These are phyloP conservation scores for Saxispiralis lemnorum DNA, from an alignment of 495 filamentous ascomycete species.

Conservation along the genomic window DNA sequence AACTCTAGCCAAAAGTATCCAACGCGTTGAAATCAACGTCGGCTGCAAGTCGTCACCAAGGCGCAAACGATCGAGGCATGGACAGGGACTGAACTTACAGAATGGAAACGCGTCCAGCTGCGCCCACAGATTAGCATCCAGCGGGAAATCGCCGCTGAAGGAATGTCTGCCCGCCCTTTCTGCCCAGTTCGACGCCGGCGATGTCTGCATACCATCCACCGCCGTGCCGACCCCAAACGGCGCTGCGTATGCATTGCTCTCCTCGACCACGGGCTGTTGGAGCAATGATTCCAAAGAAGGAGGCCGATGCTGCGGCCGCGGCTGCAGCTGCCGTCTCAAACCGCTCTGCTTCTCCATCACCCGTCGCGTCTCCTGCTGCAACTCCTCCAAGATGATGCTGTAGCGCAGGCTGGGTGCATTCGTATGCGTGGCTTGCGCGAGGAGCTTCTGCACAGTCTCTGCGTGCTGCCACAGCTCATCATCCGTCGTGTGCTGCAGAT, in stretches of 20 bases:
- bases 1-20: too few species aligned
- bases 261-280: neutral
- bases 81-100: too few species aligned
- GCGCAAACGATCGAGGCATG: neutral
- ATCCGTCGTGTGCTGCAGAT: neutral
- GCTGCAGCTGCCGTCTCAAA: too few species aligned
- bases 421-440: slow-evolving; percentile 31
- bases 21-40: slow-evolving; percentile 5
- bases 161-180: neutral
- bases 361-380: slow-evolving; percentile 13
- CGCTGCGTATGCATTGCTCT: neutral
- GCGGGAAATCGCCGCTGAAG: neutral
- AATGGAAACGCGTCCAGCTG: slow-evolving; percentile 14
- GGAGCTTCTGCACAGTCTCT: slow-evolving; percentile 30
- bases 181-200: neutral
- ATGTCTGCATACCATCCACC: neutral
- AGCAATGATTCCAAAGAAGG: neutral
- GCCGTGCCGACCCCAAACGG: too few species aligned
- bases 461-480: slow-evolving; percentile 13
- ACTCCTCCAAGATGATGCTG: slow-evolving; percentile 33
- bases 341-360: neutral
- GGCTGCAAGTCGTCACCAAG: neutral
- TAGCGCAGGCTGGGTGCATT: slow-evolving; percentile 37
- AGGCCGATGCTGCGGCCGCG: neutral
- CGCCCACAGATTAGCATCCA: slow-evolving; percentile 10